Base-by-base conservation (phyloP, 179 eudicot species). In the Heliamphora pulchella region DNA sequence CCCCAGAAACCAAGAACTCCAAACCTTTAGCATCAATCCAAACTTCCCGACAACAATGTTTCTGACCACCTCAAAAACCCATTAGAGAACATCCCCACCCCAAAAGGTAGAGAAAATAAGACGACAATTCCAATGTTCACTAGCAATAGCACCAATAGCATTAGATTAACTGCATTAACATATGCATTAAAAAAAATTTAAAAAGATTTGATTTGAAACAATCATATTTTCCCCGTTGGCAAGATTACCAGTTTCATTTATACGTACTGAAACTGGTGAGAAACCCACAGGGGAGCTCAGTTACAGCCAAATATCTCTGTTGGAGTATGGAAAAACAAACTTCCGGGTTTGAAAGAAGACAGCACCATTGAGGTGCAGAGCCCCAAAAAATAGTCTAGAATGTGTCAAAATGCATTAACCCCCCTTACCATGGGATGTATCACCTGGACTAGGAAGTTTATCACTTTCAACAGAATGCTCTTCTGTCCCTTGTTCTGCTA, bases 401-500 rank as follows among this genome's bases (percentile, higher is more conserved):
- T 48, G 62, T 22, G 13, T 61, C 31, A 78, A 80, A 65, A 77
- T 71, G 65, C 69, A 81, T 80, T 71, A 85, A 82, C 84, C 78
- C 62, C 54, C 83, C 85, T 84, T 89, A 90, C 96, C 96, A 83
- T 82, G 84, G 65, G 75, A 81, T 57, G 71, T 51, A 71, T 82
- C 77, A 41, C 78, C 76, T 63, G 78, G 78, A 80, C 59, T 79
- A 80, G 81, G 46, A 71, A 74, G 57, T 74, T 76, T 74, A 66
- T 81, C 85, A 77, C 82, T 83, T 83, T 84, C 88, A 77, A 57
- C 75, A 53, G 69, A 80, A 69, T 70, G 50, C 58, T 86, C 92
- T 80, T 86, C 90, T 50, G 80, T 80, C 66, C 83, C 91, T 83
- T 82, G 86, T 79, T 87, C 94, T 75, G 89, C 92, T 80, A 93